Base-by-base conservation (phyloP, 805 yeast genomes). In the Saccharomycopsis fibuligera region DNA sequence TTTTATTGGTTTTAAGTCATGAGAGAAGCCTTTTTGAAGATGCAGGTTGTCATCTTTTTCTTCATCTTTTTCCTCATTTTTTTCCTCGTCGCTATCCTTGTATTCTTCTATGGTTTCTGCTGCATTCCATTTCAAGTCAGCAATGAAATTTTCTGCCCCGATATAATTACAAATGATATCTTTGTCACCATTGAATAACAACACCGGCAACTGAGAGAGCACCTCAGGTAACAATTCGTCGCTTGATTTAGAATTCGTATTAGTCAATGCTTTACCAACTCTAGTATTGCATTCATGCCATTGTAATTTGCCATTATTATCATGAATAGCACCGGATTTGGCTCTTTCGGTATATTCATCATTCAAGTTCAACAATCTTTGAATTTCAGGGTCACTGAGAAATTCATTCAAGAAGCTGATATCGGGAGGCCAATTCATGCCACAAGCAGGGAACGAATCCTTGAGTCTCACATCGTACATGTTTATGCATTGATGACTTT, bases 161-260 rank as follows among this genome's bases (percentile, higher is more conserved):
- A 74, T 57, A 58, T 79, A 76, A 60, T 93, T 93, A 68, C 99
- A 93, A 48, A 93, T 85, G 40, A 87, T 74, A 65, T 93, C 99
- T 57, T 81, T 77, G 56, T 85, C 88, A 39, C 99, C 99, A 58
- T 84, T 83, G 68, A 88, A 88, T 47, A 93, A 68, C 58, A 87
- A 63, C 12, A 93, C 69, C 12, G 84, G 83, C 3, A 76, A 48
- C 16, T 79, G 62, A 38, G 77, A 62, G 37, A 90, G 67, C 23
- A 93, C 58, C 0, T 64, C 69, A 0, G 96, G 91, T n/a, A 93
- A 63, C 38, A 88, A 64, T 17, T 73, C 70, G 35, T 85, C 70
- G 0, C 96, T 66, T 2, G 91, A 88, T 31, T 62, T 60, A 0
- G 88, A 73, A 5, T 72, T 61, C 25, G 63, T 62, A 22, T 84